Evolutionary conservation across 805 yeast genomes (phyloP).

Genomic region (Saturnispora galanensis): DNA sequence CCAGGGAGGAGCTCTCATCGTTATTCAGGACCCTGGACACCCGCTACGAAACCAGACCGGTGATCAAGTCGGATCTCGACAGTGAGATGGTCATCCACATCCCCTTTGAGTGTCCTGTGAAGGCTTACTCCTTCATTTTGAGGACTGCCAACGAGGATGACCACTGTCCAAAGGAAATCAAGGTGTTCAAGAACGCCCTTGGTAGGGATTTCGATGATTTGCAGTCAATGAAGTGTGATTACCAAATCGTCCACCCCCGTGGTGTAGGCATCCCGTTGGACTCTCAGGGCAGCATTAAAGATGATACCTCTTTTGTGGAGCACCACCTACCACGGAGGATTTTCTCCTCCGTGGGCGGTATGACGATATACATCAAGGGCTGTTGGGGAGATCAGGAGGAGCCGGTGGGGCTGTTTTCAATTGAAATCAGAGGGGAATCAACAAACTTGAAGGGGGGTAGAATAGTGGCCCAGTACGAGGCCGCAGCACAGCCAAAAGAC

Average conservation of each 20-base stretch:
- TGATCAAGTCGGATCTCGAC: conserved; percentile 59
- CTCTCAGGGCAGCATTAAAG: conserved; percentile 52
- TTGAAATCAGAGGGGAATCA: conserved; percentile 74
- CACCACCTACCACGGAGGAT: conserved; percentile 67
- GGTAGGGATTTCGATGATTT: conserved; percentile 67
- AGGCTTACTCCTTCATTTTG: conserved; percentile 61
- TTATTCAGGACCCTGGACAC: conserved; percentile 46
- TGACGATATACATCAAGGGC: conserved; percentile 60
- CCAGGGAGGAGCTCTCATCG: conserved; percentile 36
- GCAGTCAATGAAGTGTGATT: conserved; percentile 38
- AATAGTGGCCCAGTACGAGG: conserved; percentile 68
- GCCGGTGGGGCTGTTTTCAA: conserved; percentile 45
- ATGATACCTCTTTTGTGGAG: conserved; percentile 56
- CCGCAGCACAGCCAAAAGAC: conserved; percentile 89
- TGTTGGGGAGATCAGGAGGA: conserved; percentile 57
- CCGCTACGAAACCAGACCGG: conserved; percentile 38
- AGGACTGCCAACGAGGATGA: conserved; percentile 50
- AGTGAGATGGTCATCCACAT: conserved; percentile 66
- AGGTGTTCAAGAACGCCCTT: conserved; percentile 61
- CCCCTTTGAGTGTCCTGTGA: conserved; percentile 72
- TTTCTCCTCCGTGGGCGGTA: conserved; percentile 58
- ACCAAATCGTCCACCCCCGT: conserved; percentile 52
- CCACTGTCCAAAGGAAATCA: conserved; percentile 60
- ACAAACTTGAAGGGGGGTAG: conserved; percentile 55
- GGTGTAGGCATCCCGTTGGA: conserved; percentile 35